Conservation (phyloP, 441 rosid species). For the Adansonia gregorii region DNA sequence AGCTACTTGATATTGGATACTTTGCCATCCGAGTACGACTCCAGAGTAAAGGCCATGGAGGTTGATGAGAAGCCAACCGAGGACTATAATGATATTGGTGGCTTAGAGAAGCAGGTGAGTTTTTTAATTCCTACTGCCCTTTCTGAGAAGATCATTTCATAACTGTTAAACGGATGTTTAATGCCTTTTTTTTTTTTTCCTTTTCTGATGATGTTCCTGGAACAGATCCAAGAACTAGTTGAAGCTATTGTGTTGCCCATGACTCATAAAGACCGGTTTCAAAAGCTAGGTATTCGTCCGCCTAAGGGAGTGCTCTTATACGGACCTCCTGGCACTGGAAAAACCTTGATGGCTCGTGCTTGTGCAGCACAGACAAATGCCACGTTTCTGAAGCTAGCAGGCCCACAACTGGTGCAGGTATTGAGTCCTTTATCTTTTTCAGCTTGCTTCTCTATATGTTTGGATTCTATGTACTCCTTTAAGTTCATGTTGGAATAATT, state of each 20-base stretch:
- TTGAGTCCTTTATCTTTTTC: background rate
- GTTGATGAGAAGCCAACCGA: conserved; percentile 98
- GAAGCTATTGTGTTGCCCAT: conserved; percentile 97
- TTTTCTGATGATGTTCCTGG: conserved; percentile 1
- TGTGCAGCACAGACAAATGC: conserved; percentile 99
- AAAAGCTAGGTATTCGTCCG: conserved; percentile 90
- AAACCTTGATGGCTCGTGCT: conserved; percentile 98
- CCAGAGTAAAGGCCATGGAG: conserved; percentile 98
- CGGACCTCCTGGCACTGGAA: conserved; percentile 99
- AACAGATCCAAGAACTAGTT: conserved; percentile 95
- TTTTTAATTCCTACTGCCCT: background rate
- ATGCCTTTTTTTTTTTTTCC: background rate
- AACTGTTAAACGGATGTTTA: background rate
- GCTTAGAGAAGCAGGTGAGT: conserved; percentile 67
- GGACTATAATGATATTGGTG: conserved; percentile 97
- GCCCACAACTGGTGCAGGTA: conserved; percentile 98
- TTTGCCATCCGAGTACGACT: conserved; percentile 93
- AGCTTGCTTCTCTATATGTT: background rate
- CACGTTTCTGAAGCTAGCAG: conserved; percentile 92
- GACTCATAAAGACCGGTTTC: conserved; percentile 94
- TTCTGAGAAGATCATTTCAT: background rate
- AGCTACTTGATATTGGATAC: conserved; percentile 95
- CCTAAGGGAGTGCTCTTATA: conserved; percentile 95
- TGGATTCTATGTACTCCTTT: background rate
- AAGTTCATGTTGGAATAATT: background rate